Percentiles rank a stretch among this genome's conserved stretches.
Conservation (phyloP, 495 filamentous ascomycete genomes). For the Aspergillus carlsbadensis region DNA sequence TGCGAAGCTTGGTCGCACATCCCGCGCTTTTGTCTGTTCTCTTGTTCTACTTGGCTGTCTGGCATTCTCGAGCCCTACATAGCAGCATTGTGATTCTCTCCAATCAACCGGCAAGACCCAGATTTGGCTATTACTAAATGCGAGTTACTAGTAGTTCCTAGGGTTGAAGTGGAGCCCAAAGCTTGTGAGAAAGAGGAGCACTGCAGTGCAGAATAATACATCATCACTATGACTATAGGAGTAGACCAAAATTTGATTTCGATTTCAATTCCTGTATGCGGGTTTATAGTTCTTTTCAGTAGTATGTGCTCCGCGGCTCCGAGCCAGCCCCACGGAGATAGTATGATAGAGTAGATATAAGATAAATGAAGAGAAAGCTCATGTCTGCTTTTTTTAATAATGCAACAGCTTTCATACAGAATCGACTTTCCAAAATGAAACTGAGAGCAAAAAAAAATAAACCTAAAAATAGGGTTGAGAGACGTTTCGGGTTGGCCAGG, state of each 20-base stretch:
- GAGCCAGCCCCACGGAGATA: neutral
- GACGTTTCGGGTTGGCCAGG: neutral
- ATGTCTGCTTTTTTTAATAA: neutral
- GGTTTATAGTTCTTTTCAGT: neutral
- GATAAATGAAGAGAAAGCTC: neutral
- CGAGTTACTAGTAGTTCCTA: no score
- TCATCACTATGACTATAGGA: no score
- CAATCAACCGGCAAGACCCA: no score
- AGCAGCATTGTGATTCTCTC: no score
- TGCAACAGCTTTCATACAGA: neutral
- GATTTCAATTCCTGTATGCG: no score
- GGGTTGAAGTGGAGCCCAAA: no score
- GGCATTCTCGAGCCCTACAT: no score
- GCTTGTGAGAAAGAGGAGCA: no score
- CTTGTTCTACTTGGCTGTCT: no score
- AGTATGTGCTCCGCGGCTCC: neutral
- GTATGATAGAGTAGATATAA: neutral
- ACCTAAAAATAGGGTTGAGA: neutral
- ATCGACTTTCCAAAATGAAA: constrained; percentile 10
- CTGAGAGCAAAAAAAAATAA: constrained; percentile 1
- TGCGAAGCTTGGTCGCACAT: neutral
- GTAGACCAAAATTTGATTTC: neutral
- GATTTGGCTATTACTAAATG: no score
- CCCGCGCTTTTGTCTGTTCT: neutral
- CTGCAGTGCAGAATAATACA: no score